Percentiles rank a stretch among this genome's conserved stretches.
Evolutionary conservation across 2,329 filamentous ascomycete genomes (phyloP).

Genomic region (Hypoxylon sp.): DNA sequence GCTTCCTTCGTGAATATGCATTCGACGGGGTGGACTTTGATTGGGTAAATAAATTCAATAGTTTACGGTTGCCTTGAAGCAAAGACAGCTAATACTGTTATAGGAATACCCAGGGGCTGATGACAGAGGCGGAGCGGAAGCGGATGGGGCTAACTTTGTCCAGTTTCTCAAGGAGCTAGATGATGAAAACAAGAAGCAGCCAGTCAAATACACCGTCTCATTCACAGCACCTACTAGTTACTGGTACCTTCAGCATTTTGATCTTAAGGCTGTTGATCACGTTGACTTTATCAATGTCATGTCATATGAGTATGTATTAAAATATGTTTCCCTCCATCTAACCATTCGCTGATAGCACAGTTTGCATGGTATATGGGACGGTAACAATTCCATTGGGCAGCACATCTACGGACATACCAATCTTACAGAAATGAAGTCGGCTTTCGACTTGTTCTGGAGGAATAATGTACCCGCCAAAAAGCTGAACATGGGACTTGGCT

Average conservation of each 20-base stretch:
- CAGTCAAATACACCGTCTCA: conserved; percentile 17
- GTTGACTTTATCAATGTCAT: conserved; percentile 53
- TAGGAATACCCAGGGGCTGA: conserved; percentile 42
- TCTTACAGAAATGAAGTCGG: conserved; percentile 55
- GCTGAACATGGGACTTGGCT: conserved; percentile 52
- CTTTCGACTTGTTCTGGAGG: conserved; percentile 56
- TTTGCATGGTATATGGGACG: conserved; percentile 54
- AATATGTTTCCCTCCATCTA: too few relatives aligned
- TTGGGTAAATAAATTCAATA: too few relatives aligned
- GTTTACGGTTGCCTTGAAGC: too few relatives aligned
- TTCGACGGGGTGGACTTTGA: conserved; percentile 44
- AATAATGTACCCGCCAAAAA: conserved; percentile 52
- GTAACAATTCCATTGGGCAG: conserved; percentile 44
- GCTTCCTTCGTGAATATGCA: conserved; percentile 37
- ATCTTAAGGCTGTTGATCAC: conserved; percentile 36
- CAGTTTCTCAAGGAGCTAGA: conserved; percentile 55
- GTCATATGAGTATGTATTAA: conserved; percentile 41
- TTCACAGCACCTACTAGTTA: conserved; percentile 36
- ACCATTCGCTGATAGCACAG: too few relatives aligned
- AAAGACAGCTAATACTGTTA: too few relatives aligned
- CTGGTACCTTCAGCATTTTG: conserved; percentile 45
- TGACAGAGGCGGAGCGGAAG: conserved; percentile 37
- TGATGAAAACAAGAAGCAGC: conserved; percentile 9
- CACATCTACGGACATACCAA: conserved; percentile 55
- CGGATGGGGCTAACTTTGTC: conserved; percentile 38